Evolutionary conservation across 805 yeast genomes (phyloP), one percentile per base, ranked within the genome.

Genomic region (Teunomyces aglyptinius): DNA sequence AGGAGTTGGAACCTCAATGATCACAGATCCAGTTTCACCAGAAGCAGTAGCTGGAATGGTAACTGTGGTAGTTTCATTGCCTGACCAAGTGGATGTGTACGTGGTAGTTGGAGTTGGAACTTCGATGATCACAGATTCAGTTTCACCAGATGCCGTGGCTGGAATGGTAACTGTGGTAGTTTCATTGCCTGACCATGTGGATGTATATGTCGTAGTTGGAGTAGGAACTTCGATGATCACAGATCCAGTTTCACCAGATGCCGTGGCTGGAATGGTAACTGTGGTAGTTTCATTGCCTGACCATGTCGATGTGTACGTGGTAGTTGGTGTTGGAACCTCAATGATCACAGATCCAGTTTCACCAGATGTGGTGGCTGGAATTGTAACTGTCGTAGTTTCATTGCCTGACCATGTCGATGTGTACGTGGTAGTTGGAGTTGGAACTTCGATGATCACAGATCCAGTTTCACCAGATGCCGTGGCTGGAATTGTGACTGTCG

Each of bases 1-100:
- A 18, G 54, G 53, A 24, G 46, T 41, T 5, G 57, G 59, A 3
- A 52, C 56, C 2, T 54, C 54, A 6, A 55, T 42, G 10, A 52
- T 38, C 8, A 48, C 50, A 12, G 54, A 43, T 11, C 29, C 50
- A 12, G 47, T 46, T 2, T 24, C 47, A 29, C 52, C 51, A 5
- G 20, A 19, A 1, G 44, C 38, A n/a, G 48, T 15, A 7, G 48
- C 51, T 8, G 53, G 13, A 11, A 39, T 29, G 6, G 57, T 49
- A 16, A 36, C 22, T 5, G 49, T 47, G 7, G 47, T 33, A 15
- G 49, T 41, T 5, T 39, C 46, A 12, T 45, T 10, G 6, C 59
- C 57, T 2, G 59, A 50, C 40, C 40, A 36, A 7, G 40, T 36
- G 4, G 18, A 16, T 6, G 53, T 52, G 27, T 46, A 43, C n/a